Evolutionary conservation across 1,139 yeast species (phyloP).

Genomic region (Sugiyamaella pinicola): DNA sequence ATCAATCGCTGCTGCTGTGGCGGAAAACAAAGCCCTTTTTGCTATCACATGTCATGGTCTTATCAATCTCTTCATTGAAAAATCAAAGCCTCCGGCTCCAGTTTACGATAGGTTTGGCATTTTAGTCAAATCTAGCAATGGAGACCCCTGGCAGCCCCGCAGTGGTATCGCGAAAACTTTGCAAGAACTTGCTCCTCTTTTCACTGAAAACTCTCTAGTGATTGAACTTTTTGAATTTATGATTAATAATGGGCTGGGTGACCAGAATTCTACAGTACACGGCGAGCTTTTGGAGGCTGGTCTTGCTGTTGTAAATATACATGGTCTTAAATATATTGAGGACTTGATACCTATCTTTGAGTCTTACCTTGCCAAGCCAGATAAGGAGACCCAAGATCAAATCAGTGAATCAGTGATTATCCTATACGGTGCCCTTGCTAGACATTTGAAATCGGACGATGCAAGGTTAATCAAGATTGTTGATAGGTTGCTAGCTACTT

Average conservation of each 20-base stretch:
- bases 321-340: conserved; percentile 69
- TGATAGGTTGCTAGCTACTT: conserved; percentile 67
- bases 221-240: conserved; percentile 59
- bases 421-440: conserved; percentile 84
- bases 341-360: conserved; percentile 78
- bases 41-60: conserved; percentile 41
- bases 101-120: conserved; percentile 78
- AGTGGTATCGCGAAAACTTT: conserved; percentile 77
- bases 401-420: conserved; percentile 82
- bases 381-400: conserved; percentile 51
- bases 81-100: conserved; percentile 76
- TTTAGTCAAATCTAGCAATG: conserved; percentile 63
- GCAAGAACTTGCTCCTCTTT: conserved; percentile 57
- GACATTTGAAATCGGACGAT: conserved; percentile 70
- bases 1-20: conserved; percentile 47
- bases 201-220: conserved; percentile 45
- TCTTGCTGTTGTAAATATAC: conserved; percentile 61
- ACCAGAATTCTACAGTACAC: conserved; percentile 69
- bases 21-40: conserved; percentile 37
- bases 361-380: conserved; percentile 46
- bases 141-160: conserved; percentile 83
- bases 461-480: conserved; percentile 63
- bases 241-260: conserved; percentile 65
- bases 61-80: conserved; percentile 57
- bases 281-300: conserved; percentile 92